A percentile compares a stretch with the other conserved stretches of the same genome.
phyloP scores from a whole-genome alignment of 306 rosid genomes.

The Astragalus membranaceus region DNA sequence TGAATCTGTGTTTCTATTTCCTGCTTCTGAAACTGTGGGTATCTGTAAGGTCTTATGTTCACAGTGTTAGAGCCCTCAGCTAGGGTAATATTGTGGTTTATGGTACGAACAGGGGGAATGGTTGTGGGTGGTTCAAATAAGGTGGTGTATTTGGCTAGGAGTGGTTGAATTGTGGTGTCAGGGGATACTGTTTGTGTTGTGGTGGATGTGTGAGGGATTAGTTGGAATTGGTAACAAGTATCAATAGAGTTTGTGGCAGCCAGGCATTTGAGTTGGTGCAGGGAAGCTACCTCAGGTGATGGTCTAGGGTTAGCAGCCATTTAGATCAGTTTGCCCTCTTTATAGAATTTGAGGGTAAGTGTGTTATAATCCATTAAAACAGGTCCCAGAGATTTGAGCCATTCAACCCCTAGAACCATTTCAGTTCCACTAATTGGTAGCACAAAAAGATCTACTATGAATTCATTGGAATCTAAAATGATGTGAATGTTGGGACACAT shows the following conservation, averaged over 20 bases:
- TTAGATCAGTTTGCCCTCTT: background rate
- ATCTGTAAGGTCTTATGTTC: background rate
- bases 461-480: too few species aligned
- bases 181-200: rapidly evolving
- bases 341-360: background rate
- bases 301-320: background rate
- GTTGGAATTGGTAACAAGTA: too few species aligned
- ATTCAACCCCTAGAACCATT: background rate
- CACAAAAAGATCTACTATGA: background rate
- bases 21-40: background rate
- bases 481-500: too few species aligned
- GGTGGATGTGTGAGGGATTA: too few species aligned
- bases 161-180: background rate
- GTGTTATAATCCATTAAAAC: background rate
- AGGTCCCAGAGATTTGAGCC: background rate
- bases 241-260: too few species aligned
- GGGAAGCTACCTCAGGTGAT: too few species aligned
- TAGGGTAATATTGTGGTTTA: background rate
- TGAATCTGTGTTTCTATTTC: background rate
- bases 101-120: background rate
- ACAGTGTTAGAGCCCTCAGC: rapidly evolving
- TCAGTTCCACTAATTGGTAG: background rate
- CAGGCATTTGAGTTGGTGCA: too few species aligned
- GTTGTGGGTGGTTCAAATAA: rapidly evolving
- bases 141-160: rapidly evolving